Conservation (phyloP, 768 basidiomycete species). For the Filobasidium floriforme region DNA sequence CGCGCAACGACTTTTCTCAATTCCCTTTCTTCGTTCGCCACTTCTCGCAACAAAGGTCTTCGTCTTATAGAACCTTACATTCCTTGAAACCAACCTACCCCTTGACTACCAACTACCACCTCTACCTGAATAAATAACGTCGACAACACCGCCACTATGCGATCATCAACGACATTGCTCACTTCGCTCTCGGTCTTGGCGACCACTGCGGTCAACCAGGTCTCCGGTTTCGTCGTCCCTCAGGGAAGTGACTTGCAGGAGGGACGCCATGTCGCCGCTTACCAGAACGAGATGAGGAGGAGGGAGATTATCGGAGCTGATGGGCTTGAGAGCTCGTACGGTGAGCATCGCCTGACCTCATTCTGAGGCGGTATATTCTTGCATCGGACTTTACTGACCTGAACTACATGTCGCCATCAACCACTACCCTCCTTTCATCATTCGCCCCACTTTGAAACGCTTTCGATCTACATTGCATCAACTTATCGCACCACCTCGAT, state of each 20-base stretch:
- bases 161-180: constrained; percentile 1
- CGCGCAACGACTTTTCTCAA: too few species aligned
- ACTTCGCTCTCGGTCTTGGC: neutral
- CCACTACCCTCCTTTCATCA: neutral
- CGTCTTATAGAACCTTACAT: too few species aligned
- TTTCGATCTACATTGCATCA: neutral
- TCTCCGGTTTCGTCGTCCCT: neutral
- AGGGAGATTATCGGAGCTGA: constrained; percentile 14
- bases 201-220: neutral
- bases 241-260: neutral
- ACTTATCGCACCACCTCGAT: neutral
- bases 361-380: neutral
- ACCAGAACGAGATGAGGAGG: constrained; percentile 12
- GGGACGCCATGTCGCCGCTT: neutral
- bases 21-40: too few species aligned
- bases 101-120: too few species aligned
- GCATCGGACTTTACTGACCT: neutral
- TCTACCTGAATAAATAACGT: too few species aligned
- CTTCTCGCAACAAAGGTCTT: too few species aligned
- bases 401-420: neutral
- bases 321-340: constrained; percentile 11
- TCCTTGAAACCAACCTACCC: too few species aligned
- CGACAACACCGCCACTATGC: neutral
- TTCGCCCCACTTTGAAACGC: neutral
- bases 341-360: constrained; percentile 9